Conservation (phyloP, 352 stramenopile species). For the Phytophthora uliginosa region DNA sequence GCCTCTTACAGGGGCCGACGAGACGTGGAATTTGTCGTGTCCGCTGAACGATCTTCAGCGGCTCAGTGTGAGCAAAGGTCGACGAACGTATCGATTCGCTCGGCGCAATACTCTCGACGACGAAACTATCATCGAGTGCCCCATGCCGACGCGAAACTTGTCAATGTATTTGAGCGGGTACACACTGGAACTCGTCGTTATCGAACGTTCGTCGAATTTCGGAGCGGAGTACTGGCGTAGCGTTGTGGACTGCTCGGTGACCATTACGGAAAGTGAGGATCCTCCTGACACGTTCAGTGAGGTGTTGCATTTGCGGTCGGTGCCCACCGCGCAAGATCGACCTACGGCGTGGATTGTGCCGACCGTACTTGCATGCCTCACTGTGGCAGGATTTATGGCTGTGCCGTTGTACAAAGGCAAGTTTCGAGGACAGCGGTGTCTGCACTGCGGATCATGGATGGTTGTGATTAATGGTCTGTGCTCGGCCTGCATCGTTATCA, state of each 20-base stretch:
- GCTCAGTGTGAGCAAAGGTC: conserved; percentile 74
- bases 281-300: conserved; percentile 61
- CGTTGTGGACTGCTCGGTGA: conserved; percentile 73
- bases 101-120: conserved; percentile 62
- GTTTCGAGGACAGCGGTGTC: conserved; percentile 58
- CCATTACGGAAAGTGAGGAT: conserved; percentile 54
- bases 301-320: conserved; percentile 66
- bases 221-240: conserved; percentile 73
- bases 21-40: conserved; percentile 84
- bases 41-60: conserved; percentile 73
- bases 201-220: conserved; percentile 56
- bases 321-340: conserved; percentile 38
- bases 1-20: conserved; percentile 59
- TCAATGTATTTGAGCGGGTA: conserved; percentile 71
- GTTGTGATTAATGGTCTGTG: conserved; percentile 63
- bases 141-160: conserved; percentile 60
- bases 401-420: conserved; percentile 68
- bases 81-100: conserved; percentile 68
- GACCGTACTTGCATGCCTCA: conserved; percentile 27
- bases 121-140: conserved; percentile 61
- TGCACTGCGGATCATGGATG: conserved; percentile 80
- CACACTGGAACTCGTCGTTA: conserved; percentile 60
- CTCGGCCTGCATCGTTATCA: conserved; percentile 62
- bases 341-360: conserved; percentile 50
- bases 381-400: conserved; percentile 31